Evolutionary conservation across 164 flowering plant genomes (phyloP).

Genomic region (Cinnamomum chago): DNA sequence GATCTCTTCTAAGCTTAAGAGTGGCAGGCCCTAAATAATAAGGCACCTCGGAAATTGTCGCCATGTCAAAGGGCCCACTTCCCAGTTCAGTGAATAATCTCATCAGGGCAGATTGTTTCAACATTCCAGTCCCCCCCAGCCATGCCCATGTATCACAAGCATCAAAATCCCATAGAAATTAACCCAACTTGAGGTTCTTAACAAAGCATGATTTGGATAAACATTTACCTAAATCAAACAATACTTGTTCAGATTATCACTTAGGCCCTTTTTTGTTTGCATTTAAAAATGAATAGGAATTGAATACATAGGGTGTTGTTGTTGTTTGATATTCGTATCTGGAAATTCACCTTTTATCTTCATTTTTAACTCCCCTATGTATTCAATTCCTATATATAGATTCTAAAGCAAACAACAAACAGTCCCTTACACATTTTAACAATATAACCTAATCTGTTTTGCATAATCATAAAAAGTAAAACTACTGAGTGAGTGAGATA

Average conservation of each 20-base stretch:
- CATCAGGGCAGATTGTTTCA: not conserved
- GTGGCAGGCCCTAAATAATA: not conserved
- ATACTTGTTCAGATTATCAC: not conserved
- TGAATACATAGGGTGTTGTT: too few relatives aligned
- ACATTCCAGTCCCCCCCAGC: not conserved
- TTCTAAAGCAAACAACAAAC: not conserved
- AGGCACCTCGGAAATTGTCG: too few relatives aligned
- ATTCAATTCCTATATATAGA: not conserved
- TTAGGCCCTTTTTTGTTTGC: too few relatives aligned
- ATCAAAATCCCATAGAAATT: not conserved
- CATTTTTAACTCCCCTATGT: not conserved
- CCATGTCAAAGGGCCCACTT: not conserved
- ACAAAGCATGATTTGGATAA: not conserved
- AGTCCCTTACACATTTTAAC: not conserved
- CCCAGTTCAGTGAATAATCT: not conserved
- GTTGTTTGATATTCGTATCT: too few relatives aligned
- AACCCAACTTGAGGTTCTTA: not conserved
- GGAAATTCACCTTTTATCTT: too few relatives aligned
- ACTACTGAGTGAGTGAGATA: constrained; percentile 9
- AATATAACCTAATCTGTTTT: not conserved
- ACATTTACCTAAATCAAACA: not conserved
- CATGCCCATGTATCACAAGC: not conserved
- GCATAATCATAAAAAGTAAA: too few relatives aligned
- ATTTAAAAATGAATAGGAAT: too few relatives aligned
- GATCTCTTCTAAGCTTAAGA: not conserved